Base-by-base conservation (phyloP, 2,329 filamentous ascomycete species). In the Trichophyton schoenleinii region DNA sequence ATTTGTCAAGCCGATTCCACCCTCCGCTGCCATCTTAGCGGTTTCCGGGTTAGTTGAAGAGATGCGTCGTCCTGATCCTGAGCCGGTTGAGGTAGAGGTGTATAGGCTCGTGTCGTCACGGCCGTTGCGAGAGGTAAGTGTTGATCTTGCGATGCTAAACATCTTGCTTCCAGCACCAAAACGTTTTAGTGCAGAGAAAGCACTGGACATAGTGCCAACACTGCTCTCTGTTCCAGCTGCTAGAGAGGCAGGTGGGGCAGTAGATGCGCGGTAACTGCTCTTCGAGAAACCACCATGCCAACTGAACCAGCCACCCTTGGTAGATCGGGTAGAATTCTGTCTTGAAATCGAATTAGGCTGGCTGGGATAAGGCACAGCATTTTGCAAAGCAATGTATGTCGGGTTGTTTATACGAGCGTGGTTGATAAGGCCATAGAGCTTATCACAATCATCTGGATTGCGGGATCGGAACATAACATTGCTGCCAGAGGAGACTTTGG, bases 381-480 rank as follows among this genome's bases (percentile, higher is more conserved):
- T 80, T 79, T 89, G 82, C 78, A 91, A 67, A 73, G 86, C 71
- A 78, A 88, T 91, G 75, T 92, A 96, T 60, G 91, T 92, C 60
- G 90, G 87, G 71, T 97, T 96, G 75, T 96, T 89, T 71, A 96
- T 88, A 57, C 94, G 87, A 20, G 91, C 86, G 63, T 88, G 82
- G 73, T 97, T 95, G 64, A 97, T 91, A 49, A 92, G 83, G 69
- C 83, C 83, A 74, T 96, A 99, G 3, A 99, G 80, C 41, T 83
- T 81, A 66, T 88, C 86, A 70, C 91, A 95, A 64, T 96, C 92
- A 49, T 84, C 81, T 1, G 85, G 80, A 55, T 83, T 88, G 48
- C 86, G 80, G 57, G 89, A 89, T 48, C 94, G 87, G 81, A 97
- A 94, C 79, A 95, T 92, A 76, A 96, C 89, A 71, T 95, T 94